Evolutionary conservation across 2,329 filamentous ascomycete species (phyloP).

Genomic region (Graphiopsis chlorocephala): DNA sequence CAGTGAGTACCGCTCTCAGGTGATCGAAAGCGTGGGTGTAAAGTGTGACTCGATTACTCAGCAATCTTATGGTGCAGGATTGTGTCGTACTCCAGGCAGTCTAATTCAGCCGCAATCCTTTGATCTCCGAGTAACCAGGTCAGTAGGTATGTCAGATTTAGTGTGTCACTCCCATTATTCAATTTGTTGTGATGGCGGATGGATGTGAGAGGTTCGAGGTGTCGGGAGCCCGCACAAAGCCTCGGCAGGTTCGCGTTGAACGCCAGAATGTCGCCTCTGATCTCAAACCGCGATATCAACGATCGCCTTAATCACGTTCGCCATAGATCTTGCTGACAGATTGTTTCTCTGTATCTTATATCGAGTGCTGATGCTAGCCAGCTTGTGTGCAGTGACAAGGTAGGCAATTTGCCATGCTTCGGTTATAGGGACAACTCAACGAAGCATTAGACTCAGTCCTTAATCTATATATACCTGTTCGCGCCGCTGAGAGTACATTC

Average conservation of each 20-base stretch:
- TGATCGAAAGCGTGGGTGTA: not conserved
- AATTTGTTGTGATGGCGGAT: not conserved
- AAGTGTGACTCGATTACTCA: conserved; percentile 10
- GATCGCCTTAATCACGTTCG: too few relatives aligned
- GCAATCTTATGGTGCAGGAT: not conserved
- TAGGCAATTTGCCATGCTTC: not conserved
- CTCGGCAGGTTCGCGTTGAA: not conserved
- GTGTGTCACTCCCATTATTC: not conserved
- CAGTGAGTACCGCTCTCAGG: not conserved
- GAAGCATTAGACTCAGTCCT: not conserved
- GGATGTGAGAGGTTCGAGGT: not conserved
- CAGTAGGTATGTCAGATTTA: not conserved
- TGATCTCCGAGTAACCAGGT: not conserved
- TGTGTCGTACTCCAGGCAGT: not conserved
- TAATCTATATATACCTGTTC: not conserved
- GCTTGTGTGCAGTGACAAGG: not conserved
- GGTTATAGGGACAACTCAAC: not conserved
- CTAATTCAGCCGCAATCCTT: not conserved
- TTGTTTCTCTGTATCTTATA: not conserved
- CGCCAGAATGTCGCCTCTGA: not conserved
- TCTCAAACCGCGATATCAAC: not conserved
- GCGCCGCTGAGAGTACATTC: too few relatives aligned
- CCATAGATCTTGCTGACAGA: not conserved
- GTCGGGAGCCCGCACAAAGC: not conserved
- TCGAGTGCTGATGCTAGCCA: not conserved